Evolutionary conservation across 1,284 basidiomycete species (phyloP).

Genomic region (Cryptococcus amylolentus): DNA sequence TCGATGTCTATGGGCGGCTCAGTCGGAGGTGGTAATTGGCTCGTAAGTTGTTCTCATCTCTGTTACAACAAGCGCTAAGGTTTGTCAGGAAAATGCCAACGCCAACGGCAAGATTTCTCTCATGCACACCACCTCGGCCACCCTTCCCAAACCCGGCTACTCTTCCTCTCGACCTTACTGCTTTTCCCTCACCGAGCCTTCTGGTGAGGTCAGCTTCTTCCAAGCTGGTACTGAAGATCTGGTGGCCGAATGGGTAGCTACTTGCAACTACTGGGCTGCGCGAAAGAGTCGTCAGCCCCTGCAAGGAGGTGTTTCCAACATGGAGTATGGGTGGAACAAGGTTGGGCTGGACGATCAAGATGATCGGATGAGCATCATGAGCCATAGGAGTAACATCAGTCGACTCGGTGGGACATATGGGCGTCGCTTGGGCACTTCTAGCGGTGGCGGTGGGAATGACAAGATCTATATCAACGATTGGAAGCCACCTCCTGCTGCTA

Average conservation of each 20-base stretch:
- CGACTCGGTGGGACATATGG: constrained; percentile 46
- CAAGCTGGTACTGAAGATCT: constrained; percentile 97
- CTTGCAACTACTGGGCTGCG: constrained; percentile 99
- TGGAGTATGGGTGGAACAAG: constrained; percentile 98
- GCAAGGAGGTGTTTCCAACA: constrained; percentile 91
- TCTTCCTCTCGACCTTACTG: constrained; percentile 83
- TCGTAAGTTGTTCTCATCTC: constrained; percentile 58
- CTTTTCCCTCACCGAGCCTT: constrained; percentile 87
- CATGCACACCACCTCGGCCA: constrained; percentile 81
- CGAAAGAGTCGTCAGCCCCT: constrained; percentile 88
- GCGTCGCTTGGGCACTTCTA: constrained; percentile 54
- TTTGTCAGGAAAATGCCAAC: constrained; percentile 69
- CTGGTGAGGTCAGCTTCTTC: constrained; percentile 89
- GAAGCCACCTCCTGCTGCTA: constrained; percentile 81
- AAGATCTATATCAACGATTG: constrained; percentile 86
- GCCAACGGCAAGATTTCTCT: constrained; percentile 75
- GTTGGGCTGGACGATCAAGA: constrained; percentile 45
- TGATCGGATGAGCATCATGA: constrained; percentile 25
- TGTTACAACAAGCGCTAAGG: constrained; percentile 1
- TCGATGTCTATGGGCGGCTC: constrained; percentile 54
- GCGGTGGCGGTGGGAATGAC: constrained; percentile 54
- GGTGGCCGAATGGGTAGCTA: constrained; percentile 95
- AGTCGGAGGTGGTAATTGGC: constrained; percentile 95
- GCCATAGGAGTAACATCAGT: constrained; percentile 58
- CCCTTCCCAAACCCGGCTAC: constrained; percentile 87